Conservation (phyloP, 257 asterid genomes). For the Lantana camara region DNA sequence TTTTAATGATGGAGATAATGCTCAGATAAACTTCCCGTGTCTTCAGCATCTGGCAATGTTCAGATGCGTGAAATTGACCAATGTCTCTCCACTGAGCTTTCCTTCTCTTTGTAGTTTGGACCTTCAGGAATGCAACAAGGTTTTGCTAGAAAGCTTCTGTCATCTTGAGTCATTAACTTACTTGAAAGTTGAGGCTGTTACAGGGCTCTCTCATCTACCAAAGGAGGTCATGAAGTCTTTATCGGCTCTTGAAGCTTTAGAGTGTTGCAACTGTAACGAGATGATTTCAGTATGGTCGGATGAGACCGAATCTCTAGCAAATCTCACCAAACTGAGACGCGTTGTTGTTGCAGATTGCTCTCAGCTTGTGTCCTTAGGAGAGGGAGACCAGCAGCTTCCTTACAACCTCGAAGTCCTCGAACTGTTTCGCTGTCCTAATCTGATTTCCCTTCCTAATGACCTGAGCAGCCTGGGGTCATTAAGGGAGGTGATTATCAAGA, state of each 20-base stretch:
- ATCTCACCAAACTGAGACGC: conserved; percentile 49
- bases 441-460: conserved; percentile 45
- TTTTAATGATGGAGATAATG: conserved; percentile 25
- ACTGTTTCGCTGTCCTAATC: conserved; percentile 48
- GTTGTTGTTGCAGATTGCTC: conserved; percentile 61
- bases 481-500: conserved; percentile 59
- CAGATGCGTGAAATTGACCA: conserved; percentile 52
- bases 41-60: conserved; percentile 58
- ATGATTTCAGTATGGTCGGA: conserved; percentile 52
- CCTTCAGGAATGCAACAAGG: conserved; percentile 54
- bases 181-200: conserved; percentile 58
- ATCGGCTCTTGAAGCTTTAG: conserved; percentile 54
- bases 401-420: conserved; percentile 64
- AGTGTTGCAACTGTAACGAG: conserved; percentile 62
- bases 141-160: conserved; percentile 46
- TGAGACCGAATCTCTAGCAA: conserved; percentile 28
- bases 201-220: conserved; percentile 51
- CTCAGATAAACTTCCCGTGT: conserved; percentile 41
- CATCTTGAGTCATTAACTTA: conserved; percentile 42
- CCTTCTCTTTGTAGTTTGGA: conserved; percentile 53
- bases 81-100: conserved; percentile 47
- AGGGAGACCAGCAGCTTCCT: conserved; percentile 59
- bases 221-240: conserved; percentile 42
- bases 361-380: conserved; percentile 50
- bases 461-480: conserved; percentile 44